A percentile compares a stretch with the other conserved stretches of the same genome.
phyloP scores from a whole-genome alignment of 1,284 basidiomycete genomes.

The Ustilago loliicola region DNA sequence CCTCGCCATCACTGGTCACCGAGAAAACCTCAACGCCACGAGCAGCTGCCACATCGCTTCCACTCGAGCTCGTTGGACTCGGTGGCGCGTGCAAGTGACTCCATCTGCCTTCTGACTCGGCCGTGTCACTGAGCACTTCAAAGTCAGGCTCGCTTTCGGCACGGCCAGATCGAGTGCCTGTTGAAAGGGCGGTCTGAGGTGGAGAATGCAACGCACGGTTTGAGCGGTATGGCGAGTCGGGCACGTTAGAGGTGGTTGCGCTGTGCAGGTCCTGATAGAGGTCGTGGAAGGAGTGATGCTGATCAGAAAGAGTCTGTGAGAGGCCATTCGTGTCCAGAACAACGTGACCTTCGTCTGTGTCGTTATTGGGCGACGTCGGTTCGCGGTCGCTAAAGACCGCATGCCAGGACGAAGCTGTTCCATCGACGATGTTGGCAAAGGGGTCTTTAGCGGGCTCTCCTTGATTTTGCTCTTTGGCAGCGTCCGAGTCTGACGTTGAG shows the following conservation, averaged over 20 bases:
- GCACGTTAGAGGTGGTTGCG: neutral
- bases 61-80: conserved; percentile 42
- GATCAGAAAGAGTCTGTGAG: conserved; percentile 47
- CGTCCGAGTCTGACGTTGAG: neutral
- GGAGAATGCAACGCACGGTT: conserved; percentile 27
- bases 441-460: conserved; percentile 9
- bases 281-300: conserved; percentile 29
- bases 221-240: conserved; percentile 33
- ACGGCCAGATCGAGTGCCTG: conserved; percentile 8
- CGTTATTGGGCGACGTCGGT: neutral
- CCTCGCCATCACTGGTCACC: conserved; percentile 32
- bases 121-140: conserved; percentile 40
- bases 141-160: conserved; percentile 36
- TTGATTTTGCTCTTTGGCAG: neutral
- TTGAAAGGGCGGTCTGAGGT: neutral
- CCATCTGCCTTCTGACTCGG: conserved; percentile 33
- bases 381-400: conserved; percentile 34
- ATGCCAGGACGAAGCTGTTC: conserved; percentile 49
- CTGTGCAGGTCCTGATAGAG: conserved; percentile 8
- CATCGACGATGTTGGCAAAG: conserved; percentile 32
- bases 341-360: conserved; percentile 24
- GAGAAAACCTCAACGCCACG: conserved; percentile 18
- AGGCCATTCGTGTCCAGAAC: conserved; percentile 43
- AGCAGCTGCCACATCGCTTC: conserved; percentile 10
- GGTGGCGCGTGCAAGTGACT: conserved; percentile 30